These are phyloP conservation scores for Ophiostoma novo-ulmi DNA, from an alignment of 2,329 filamentous ascomycete species.

Conservation along the genomic window DNA sequence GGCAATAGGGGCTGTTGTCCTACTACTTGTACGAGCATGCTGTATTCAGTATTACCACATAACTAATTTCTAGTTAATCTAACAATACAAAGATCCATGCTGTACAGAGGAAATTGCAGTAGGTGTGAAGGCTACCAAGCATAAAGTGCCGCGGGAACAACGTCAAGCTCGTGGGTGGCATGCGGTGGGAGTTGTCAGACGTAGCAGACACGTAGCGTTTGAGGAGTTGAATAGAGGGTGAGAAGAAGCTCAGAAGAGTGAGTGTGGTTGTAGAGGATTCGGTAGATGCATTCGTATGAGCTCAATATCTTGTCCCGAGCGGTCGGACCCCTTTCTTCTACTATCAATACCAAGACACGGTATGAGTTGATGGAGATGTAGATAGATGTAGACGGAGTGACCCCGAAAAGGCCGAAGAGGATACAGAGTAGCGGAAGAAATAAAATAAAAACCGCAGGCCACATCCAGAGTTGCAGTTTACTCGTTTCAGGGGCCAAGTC, in stretches of 20 bases:
- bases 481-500: slow-evolving; percentile 12
- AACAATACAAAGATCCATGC: not conserved
- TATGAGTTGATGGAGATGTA: not conserved
- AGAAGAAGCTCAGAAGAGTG: not conserved
- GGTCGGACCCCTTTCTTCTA: slow-evolving; percentile 3
- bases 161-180: not conserved
- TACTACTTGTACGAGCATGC: no score
- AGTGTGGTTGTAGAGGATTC: not conserved
- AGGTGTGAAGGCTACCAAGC: not conserved
- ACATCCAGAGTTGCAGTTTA: slow-evolving; percentile 16
- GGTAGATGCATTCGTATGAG: not conserved
- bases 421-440: not conserved
- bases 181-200: not conserved
- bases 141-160: not conserved
- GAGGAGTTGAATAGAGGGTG: not conserved
- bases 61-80: no score
- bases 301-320: slow-evolving; percentile 3
- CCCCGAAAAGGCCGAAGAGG: not conserved
- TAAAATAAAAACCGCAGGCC: not conserved
- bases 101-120: not conserved
- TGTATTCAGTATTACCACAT: not conserved
- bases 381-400: not conserved
- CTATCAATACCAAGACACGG: slow-evolving; percentile 4
- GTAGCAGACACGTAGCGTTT: not conserved
- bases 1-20: not conserved